phyloP scores from a whole-genome alignment of 192 early-diverging fungal species.

The Coemansia umbellata region DNA sequence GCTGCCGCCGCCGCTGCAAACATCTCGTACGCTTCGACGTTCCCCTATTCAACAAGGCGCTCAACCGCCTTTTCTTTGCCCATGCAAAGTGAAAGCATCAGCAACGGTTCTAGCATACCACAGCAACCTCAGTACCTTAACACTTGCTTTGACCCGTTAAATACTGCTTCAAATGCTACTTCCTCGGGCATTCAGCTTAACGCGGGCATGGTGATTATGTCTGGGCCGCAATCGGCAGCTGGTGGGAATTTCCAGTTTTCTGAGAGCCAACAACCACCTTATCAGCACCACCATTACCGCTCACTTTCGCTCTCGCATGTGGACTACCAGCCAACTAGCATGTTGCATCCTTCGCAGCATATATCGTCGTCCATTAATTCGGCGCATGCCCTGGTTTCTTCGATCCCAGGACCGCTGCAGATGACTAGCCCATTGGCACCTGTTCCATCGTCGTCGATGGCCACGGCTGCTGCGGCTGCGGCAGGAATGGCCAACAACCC shows the following conservation, averaged over 20 bases:
- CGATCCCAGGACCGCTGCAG: conserved; percentile 10
- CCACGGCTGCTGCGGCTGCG: conserved; percentile 5
- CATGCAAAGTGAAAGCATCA: too few relatives aligned
- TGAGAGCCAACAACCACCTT: background rate
- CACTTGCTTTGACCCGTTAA: conserved; percentile 26
- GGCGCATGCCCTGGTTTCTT: background rate
- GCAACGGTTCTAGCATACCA: too few relatives aligned
- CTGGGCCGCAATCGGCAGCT: background rate
- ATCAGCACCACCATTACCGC: conserved; percentile 7
- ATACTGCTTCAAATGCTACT: background rate
- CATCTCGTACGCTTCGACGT: conserved; percentile 17
- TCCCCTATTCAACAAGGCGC: conserved; percentile 15
- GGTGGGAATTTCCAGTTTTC: background rate
- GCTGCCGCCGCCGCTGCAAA: conserved; percentile 22
- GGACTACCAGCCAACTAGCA: conserved; percentile 6
- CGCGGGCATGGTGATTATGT: conserved; percentile 19
- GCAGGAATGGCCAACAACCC: conserved; percentile 3
- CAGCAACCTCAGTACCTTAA: conserved; percentile 11
- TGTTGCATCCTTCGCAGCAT: background rate
- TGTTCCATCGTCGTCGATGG: background rate
- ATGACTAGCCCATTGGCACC: conserved; percentile 22
- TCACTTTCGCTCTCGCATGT: conserved; percentile 24
- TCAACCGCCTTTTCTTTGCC: conserved; percentile 2
- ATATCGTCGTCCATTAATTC: background rate
- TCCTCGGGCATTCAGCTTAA: conserved; percentile 10